A percentile compares a stretch with the other conserved stretches of the same genome.
Evolutionary conservation across 352 stramenopile species (phyloP).

Genomic region (Globisporangium nunn): DNA sequence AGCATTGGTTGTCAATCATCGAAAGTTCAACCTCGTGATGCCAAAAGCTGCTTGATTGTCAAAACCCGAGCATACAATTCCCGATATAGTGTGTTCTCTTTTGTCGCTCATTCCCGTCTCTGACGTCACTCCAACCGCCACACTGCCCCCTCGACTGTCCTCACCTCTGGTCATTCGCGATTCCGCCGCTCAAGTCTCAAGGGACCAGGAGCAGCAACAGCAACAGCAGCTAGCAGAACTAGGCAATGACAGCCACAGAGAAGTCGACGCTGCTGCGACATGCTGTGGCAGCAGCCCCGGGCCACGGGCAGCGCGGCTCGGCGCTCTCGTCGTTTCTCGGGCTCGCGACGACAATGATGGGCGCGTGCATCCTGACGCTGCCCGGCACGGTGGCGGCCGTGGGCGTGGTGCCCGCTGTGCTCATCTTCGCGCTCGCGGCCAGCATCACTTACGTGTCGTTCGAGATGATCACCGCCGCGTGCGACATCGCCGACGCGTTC

Average conservation of each 20-base stretch:
- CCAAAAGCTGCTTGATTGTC: background rate
- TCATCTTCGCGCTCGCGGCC: conserved; percentile 45
- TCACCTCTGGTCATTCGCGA: background rate
- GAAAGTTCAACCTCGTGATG: background rate
- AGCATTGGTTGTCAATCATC: too few species aligned
- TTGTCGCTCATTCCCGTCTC: background rate
- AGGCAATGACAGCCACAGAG: conserved; percentile 18
- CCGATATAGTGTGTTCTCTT: background rate
- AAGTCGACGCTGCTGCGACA: conserved; percentile 26
- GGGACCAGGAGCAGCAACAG: background rate
- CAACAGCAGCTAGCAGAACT: too few species aligned
- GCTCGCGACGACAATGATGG: conserved; percentile 80
- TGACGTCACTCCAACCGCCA: background rate
- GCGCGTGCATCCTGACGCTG: conserved; percentile 70
- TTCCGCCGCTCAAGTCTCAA: background rate
- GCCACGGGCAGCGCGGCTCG: conserved; percentile 43
- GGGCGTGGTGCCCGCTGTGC: conserved; percentile 35
- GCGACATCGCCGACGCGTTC: conserved; percentile 54
- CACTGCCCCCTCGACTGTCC: too few species aligned
- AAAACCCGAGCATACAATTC: background rate
- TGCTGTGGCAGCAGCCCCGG: conserved; percentile 10
- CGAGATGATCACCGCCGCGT: conserved; percentile 62
- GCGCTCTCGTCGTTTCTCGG: conserved; percentile 70
- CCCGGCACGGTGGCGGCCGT: conserved; percentile 57
- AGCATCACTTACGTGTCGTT: conserved; percentile 67